Base-by-base conservation (phyloP, 257 asterid genomes). In the Handroanthus guayacan region DNA sequence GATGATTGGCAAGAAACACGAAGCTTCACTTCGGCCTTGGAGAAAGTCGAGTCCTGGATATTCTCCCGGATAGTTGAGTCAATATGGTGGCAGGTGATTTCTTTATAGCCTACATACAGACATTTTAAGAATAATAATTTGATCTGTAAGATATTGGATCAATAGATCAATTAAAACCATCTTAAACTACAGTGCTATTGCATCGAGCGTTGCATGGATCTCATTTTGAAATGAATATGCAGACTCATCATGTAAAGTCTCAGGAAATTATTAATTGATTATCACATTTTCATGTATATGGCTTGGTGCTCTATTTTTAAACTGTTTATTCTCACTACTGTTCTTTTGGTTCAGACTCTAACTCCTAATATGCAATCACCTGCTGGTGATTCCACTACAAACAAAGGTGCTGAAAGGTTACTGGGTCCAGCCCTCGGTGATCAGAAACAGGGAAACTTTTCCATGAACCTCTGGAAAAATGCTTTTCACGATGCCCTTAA, bases 21-120 rank as follows among this genome's bases (percentile, higher is more conserved):
- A 84, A 88, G 94, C 67, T 89, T 91, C 77, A 89, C 89, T 71
- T 88, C 88, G 83, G 89, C 98, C 76, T 86, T 95, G 81, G 97
- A 85, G 85, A 91, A 87, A 84, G 89, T 95, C 14, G 98, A 95
- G 84, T 89, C 97, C 58, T 93, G 99, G 98, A 90, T 95, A 78
- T 95, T 95, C 85, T 88, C 87, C 58, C 88, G 99, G 86, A 90
- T 91, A 36, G 93, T 95, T 55, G 98, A 95, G 81, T 95, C 97
- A 14, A 90, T 95, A 84, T 95, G 98, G 99, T 95, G 99, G 99
- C 99, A 95, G 99, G 99, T 95, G 70, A 81, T 79, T 70, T 18
- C 50, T 71, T 64, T 81, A 9, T 37, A 12, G 9, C 20, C 54
- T 67, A 13, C 16, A 39, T 52, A 20, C 13, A 34, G 48, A 55